Percentiles rank a stretch among this genome's conserved stretches.
Evolutionary conservation across 2,329 filamentous ascomycete genomes (phyloP).

Genomic region (Septoria linicola): DNA sequence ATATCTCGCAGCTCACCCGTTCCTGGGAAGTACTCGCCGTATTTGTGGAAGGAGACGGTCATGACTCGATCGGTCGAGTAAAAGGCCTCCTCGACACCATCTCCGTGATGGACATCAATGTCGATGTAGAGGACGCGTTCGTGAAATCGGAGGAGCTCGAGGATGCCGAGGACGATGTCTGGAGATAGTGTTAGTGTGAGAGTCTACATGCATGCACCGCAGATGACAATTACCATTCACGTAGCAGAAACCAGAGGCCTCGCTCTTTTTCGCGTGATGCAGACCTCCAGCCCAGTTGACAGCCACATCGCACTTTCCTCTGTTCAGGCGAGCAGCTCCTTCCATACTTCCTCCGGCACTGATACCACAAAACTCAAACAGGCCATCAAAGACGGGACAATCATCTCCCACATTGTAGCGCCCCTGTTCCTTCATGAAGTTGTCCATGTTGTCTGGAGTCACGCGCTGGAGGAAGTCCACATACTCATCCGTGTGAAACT

Average conservation of each 20-base stretch:
- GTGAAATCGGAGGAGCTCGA: conserved; percentile 63
- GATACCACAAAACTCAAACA: conserved; percentile 70
- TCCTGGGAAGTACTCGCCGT: conserved; percentile 70
- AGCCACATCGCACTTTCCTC: conserved; percentile 67
- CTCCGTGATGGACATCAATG: conserved; percentile 67
- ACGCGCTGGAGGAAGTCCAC: conserved; percentile 78
- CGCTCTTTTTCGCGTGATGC: conserved; percentile 52
- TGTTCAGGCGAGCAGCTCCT: conserved; percentile 65
- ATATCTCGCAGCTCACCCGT: conserved; percentile 69
- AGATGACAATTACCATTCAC: conserved; percentile 43
- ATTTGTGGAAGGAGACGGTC: conserved; percentile 71
- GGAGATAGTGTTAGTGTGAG: conserved; percentile 11
- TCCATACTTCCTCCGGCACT: conserved; percentile 70
- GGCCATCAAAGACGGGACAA: conserved; percentile 65
- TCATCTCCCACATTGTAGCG: conserved; percentile 66
- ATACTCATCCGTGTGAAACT: conserved; percentile 72
- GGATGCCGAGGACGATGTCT: conserved; percentile 67
- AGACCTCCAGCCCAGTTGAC: conserved; percentile 54
- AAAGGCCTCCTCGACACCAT: conserved; percentile 70
- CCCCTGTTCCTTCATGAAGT: conserved; percentile 85
- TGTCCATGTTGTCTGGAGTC: conserved; percentile 98
- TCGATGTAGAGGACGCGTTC: conserved; percentile 66
- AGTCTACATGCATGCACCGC: neutral
- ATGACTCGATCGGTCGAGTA: conserved; percentile 71
- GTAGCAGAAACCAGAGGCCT: conserved; percentile 51